Conservation (phyloP, 768 basidiomycete species). For the Harrya chromipes region DNA sequence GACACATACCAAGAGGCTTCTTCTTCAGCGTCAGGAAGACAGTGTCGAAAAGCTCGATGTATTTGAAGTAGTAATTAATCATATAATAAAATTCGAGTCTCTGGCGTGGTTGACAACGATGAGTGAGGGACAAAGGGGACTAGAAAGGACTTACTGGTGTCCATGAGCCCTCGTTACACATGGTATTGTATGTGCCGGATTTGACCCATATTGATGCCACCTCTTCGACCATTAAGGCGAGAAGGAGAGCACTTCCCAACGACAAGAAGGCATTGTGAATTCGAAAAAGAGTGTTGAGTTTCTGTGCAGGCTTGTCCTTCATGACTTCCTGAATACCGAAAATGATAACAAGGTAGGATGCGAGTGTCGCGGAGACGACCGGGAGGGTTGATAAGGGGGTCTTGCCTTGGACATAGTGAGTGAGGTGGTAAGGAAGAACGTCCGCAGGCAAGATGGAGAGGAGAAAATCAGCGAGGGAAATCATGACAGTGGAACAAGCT, state of each 20-base stretch:
- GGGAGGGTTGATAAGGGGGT: slow-evolving; percentile 61
- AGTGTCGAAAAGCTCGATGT: slow-evolving; percentile 94
- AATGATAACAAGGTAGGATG: slow-evolving; percentile 81
- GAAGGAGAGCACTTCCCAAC: slow-evolving; percentile 76
- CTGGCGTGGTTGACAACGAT: slow-evolving; percentile 37
- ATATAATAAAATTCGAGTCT: slow-evolving; percentile 96
- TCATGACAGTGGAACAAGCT: slow-evolving; percentile 46
- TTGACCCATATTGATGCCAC: slow-evolving; percentile 76
- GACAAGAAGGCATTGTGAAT: slow-evolving; percentile 89
- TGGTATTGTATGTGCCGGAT: slow-evolving; percentile 67
- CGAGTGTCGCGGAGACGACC: slow-evolving; percentile 67
- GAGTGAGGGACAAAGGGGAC: background rate
- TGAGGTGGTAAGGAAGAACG: slow-evolving; percentile 33
- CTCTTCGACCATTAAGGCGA: slow-evolving; percentile 90
- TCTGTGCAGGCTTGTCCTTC: slow-evolving; percentile 69
- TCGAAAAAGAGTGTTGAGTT: slow-evolving; percentile 83
- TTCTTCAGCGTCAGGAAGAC: slow-evolving; percentile 98
- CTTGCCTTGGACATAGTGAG: slow-evolving; percentile 51
- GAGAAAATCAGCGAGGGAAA: slow-evolving; percentile 71
- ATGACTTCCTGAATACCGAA: slow-evolving; percentile 84
- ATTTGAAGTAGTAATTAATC: slow-evolving; percentile 99
- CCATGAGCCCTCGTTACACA: slow-evolving; percentile 80
- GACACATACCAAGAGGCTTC: slow-evolving; percentile 82
- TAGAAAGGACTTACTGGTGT: slow-evolving; percentile 63
- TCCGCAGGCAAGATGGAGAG: slow-evolving; percentile 54